Base-by-base conservation (phyloP, 1,139 yeast genomes). In the Taphrina sp. region DNA sequence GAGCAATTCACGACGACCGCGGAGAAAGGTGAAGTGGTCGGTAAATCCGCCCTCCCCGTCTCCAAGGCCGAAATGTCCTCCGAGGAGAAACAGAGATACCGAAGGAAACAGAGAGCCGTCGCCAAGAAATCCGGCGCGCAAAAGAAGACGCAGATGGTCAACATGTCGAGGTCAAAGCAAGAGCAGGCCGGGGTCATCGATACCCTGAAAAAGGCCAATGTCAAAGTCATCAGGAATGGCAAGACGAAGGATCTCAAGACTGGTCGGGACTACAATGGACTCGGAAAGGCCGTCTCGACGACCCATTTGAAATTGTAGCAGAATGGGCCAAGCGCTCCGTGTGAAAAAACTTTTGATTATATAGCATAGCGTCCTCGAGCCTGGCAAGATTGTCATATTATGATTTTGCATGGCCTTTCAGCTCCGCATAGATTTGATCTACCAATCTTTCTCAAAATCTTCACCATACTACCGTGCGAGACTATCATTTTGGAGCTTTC, bases 31-130 rank as follows among this genome's bases (percentile, higher is more conserved):
- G 95, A 88, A 67, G 85, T 88, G 22, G 76, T 80, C 59, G 78
- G 89, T 63, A 82, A 82, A 63, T 83, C 89, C 52, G 96, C 96
- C 64, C 77, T 85, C 63, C 83, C 90, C 1, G 81, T 85, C 72
- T 78, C 95, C 16, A 85, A 85, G 71, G 84, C 81, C 53, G 98
- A 92, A 70, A 76, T 92, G 72, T 76, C 84, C 14, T 78, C 90
- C 60, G 95, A 87, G 56, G 96, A 92, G 61, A 86, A 88, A 69
- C 89, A 88, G 65, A 83, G 96, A 74, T 78, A 96, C 67, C 85
- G 95, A 20, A 80, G 78, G 65, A 90, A 89, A 79, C 82, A 95
- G 69, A 84, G 83, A 76, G 70, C 75, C 52, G 46, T 38, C 22
- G 64, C 61, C 62, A 69, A 16, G 23, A 67, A 69, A 43, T 67